Percentiles rank a stretch among this genome's conserved stretches.
Conservation (phyloP, 2,329 filamentous ascomycete genomes). For the Apiospora hydei region DNA sequence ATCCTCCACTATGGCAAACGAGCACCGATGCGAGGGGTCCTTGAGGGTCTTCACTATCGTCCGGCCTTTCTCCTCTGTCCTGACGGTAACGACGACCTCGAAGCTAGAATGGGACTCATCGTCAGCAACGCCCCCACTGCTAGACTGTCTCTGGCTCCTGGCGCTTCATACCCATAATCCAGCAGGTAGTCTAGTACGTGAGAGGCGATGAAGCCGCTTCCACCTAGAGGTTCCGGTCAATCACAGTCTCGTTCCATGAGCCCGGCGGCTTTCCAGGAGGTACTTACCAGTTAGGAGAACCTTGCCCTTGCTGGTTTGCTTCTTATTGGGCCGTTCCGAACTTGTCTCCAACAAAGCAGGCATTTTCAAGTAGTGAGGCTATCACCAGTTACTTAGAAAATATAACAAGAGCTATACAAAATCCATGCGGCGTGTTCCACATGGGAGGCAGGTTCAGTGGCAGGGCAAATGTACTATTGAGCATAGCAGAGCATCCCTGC, state of each 20-base stretch:
- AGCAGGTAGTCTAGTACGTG: constrained; percentile 58
- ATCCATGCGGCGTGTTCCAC: not conserved
- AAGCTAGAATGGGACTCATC: constrained; percentile 43
- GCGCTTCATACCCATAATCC: constrained; percentile 39
- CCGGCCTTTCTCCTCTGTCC: constrained; percentile 55
- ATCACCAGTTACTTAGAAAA: not conserved
- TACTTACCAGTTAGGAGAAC: constrained; percentile 41
- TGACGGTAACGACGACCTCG: constrained; percentile 54
- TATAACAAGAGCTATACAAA: not conserved
- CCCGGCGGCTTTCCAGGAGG: not conserved
- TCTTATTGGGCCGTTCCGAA: not conserved
- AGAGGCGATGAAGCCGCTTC: constrained; percentile 62
- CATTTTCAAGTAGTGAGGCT: not conserved
- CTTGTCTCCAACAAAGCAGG: not conserved
- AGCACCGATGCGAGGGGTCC: constrained; percentile 26
- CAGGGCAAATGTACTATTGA: not conserved
- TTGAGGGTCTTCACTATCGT: constrained; percentile 51
- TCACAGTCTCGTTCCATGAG: constrained; percentile 4
- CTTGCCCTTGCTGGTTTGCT: constrained; percentile 27
- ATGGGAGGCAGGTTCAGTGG: not conserved
- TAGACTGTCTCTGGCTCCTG: not conserved
- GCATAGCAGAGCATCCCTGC: not conserved
- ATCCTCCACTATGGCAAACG: constrained; percentile 70
- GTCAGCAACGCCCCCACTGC: constrained; percentile 43
- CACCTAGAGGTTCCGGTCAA: constrained; percentile 45